Evolutionary conservation across 495 filamentous ascomycete genomes (phyloP).

Genomic region (Penicillium argentinense): DNA sequence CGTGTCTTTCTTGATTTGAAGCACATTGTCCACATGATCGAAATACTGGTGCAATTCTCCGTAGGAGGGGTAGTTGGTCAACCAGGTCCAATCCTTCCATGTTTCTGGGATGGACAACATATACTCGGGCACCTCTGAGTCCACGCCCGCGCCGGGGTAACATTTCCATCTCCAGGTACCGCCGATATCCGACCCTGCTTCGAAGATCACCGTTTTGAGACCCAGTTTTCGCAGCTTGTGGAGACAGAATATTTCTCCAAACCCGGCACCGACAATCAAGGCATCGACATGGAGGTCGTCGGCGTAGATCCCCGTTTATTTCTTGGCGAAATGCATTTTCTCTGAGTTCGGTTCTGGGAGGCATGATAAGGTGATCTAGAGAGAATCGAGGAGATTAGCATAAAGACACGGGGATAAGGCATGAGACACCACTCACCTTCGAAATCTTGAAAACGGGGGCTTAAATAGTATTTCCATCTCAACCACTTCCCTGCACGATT

Average conservation of each 20-base stretch:
- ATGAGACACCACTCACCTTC: background rate
- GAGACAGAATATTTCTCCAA: constrained; percentile 34
- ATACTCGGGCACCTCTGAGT: constrained; percentile 51
- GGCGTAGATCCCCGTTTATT: constrained; percentile 8
- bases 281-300: constrained; percentile 43
- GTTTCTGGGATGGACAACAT: constrained; percentile 51
- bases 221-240: constrained; percentile 26
- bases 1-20: constrained; percentile 50
- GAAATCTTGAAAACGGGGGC: background rate
- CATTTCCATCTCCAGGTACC: constrained; percentile 54
- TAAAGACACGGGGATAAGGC: background rate
- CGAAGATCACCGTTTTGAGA: constrained; percentile 37
- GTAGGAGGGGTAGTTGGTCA: constrained; percentile 49
- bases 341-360: background rate
- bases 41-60: constrained; percentile 56
- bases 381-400: too few species aligned
- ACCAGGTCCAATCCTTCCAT: constrained; percentile 56
- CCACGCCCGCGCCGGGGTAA: constrained; percentile 50
- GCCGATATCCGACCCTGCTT: constrained; percentile 44
- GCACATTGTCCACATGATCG: constrained; percentile 50
- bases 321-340: background rate
- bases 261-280: constrained; percentile 54
- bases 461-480: background rate
- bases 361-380: too few species aligned
- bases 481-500: background rate